Base-by-base conservation (phyloP, 257 asterid species). In the Paraleonurus japonicus region DNA sequence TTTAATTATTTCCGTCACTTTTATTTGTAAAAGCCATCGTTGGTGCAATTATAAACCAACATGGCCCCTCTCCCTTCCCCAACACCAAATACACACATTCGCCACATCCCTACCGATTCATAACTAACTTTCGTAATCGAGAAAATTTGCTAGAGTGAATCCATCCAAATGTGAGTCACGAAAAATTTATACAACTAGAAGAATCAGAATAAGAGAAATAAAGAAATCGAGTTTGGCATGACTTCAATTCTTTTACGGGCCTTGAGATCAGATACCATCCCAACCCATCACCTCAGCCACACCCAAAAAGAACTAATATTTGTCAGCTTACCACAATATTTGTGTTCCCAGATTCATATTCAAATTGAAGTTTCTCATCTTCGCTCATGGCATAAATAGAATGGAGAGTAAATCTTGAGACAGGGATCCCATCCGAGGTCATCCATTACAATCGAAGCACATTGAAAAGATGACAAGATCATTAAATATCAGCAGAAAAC, bases 391-490 rank as follows among this genome's bases (percentile, higher is more conserved):
- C 96, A 83, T 91, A 89, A 28, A 94, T 85, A n/a, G 96, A 94
- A 51, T 84, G 90, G 69, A 91, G 99, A 55, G 93, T 88, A 80
- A 94, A 91, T 72, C 87, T 86, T 3, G 96, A 89, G 57, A 89
- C 97, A 0, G 99, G 96, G 64, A 95, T 95, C 70, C 98, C 99
- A 87, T 95, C 99, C 17, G 92, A 78, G 99, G 81, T 95, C 98
- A 79, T 91, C 99, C 98, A 95, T 92, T 59, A 89, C 92, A 83
- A 95, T 92, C 99, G 96, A 81, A 72, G 68, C 69, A 75, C 75
- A 77, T 72, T 39, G 62, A 74, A 30, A 67, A 75, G 57, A 51
- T 19, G 67, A 65, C 26, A 61, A 72, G 69, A 70, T 61, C 3
- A 45, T 55, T 50, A 16, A 61, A 35, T 2, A 39, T 37, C 50